Evolutionary conservation across 2,329 filamentous ascomycete genomes (phyloP), one percentile per base, ranked within the genome.

Genomic region (Paraphaeosphaeria minitans): DNA sequence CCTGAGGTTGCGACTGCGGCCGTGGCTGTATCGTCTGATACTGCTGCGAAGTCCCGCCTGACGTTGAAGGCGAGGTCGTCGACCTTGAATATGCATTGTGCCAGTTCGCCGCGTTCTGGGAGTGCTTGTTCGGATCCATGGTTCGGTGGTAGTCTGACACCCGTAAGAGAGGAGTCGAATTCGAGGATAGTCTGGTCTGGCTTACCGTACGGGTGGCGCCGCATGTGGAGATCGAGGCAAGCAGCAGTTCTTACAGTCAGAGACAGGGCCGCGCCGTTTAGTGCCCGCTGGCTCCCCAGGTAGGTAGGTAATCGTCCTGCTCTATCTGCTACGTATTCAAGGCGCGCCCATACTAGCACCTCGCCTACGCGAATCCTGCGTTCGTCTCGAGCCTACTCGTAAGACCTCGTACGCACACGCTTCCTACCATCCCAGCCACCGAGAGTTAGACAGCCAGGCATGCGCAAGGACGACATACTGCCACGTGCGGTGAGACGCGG

Each of bases 1-100:
- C 8, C 19, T 22, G 41, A 27, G 41, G 51, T n/a, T 53, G 51
- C 3, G 51, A 35, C 41, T 37, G 41, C 13, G 41, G 51, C 29
- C 51, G 39, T 29, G 51, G 51, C 16, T 31, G 29, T 45, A 53
- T 53, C 10, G n/a, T 29, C n/a, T 41, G 51, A 14, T 53, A 53
- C 13, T 53, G 41, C 21, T 53, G 41, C n/a, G 41, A 19, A 35
- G 46, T 21, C 14, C 14, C 14, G 41, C 9, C 8, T 42, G 35
- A 19, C 7, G 9, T 43, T 37, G 39, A 43, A 1, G 41, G 39
- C 35, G 35, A 53, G 19, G 24, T 42, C 24, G 22, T 33, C 10
- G 37, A 6, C 31, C 35, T 41, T n/a, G 33, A 19, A 13, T 52
- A 35, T 27, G 21, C n/a, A 27, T 37, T 49, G 39, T 53, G 41